Percentiles rank a stretch among this genome's conserved stretches.
phyloP scores from a whole-genome alignment of 106 monocot genomes.

The Dendrobium huoshanense region DNA sequence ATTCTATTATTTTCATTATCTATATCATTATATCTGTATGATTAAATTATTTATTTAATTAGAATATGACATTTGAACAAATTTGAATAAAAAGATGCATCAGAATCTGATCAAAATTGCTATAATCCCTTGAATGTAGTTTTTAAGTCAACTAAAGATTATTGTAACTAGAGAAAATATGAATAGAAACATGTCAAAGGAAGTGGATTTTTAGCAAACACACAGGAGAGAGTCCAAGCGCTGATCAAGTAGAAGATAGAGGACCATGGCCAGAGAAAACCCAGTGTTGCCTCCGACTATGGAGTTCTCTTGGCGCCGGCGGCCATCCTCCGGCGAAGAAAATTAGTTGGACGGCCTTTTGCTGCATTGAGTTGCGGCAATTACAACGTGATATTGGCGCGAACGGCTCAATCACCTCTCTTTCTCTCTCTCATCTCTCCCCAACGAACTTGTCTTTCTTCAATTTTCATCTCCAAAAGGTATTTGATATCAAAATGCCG shows the following conservation, averaged over 20 bases:
- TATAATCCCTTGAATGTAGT: too few species aligned
- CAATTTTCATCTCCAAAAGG: neutral
- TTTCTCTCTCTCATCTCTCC: too few species aligned
- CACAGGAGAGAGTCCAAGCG: neutral
- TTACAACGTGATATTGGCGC: too few species aligned
- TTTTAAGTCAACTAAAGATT: too few species aligned
- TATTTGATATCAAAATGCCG: neutral
- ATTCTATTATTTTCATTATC: neutral
- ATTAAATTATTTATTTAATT: neutral
- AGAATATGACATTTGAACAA: neutral
- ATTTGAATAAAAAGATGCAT: too few species aligned
- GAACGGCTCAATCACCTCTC: too few species aligned
- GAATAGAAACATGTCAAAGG: too few species aligned
- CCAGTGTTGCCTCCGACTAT: neutral
- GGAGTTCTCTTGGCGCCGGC: neutral
- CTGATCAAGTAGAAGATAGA: too few species aligned
- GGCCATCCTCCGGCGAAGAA: too few species aligned
- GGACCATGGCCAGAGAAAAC: neutral
- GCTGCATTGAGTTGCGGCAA: conserved; percentile 3
- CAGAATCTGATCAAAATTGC: too few species aligned
- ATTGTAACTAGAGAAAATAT: too few species aligned
- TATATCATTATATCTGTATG: neutral
- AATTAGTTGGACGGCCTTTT: neutral
- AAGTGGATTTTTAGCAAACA: neutral
- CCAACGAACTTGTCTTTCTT: too few species aligned